Evolutionary conservation across 2,329 filamentous ascomycete genomes (phyloP).

Genomic region (Colletotrichum tanaceti): DNA sequence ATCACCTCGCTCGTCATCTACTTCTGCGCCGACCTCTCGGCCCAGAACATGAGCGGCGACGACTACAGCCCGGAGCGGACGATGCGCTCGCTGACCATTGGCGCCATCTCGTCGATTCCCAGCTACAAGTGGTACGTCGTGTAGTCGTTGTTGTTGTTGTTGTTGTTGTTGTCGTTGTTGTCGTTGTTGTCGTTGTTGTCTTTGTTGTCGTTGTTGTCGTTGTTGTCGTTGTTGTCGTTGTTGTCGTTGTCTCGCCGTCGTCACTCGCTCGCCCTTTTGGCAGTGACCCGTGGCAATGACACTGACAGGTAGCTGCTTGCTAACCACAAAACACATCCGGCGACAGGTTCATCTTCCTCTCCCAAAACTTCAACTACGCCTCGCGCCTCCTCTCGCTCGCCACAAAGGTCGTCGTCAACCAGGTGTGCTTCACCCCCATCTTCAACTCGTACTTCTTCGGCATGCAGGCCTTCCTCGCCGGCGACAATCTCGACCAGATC

Average conservation of each 20-base stretch:
- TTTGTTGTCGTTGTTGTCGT: too few relatives aligned
- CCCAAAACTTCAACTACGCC: conserved; percentile 84
- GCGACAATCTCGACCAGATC: conserved; percentile 72
- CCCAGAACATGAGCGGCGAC: conserved; percentile 74
- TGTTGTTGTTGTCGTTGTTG: too few relatives aligned
- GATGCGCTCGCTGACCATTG: conserved; percentile 78
- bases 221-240: too few relatives aligned
- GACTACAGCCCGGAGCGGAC: conserved; percentile 78
- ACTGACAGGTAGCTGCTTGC: not conserved
- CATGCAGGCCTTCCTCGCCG: conserved; percentile 79
- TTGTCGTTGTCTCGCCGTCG: not conserved
- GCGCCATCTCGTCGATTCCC: conserved; percentile 78
- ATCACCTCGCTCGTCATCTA: conserved; percentile 82
- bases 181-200: too few relatives aligned
- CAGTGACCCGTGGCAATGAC: not conserved
- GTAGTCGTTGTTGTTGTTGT: too few relatives aligned
- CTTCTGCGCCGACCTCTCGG: conserved; percentile 79
- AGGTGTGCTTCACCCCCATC: conserved; percentile 81
- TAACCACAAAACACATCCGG: not conserved
- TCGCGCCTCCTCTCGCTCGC: conserved; percentile 77
- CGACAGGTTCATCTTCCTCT: conserved; percentile 85
- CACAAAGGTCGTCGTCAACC: conserved; percentile 84
- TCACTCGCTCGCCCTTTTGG: not conserved
- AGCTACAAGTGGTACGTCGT: conserved; percentile 80
- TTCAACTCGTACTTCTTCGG: conserved; percentile 89